These are phyloP conservation scores for Colletotrichum acutatum DNA, from an alignment of 2,329 filamentous ascomycete genomes.

Conservation along the genomic window DNA sequence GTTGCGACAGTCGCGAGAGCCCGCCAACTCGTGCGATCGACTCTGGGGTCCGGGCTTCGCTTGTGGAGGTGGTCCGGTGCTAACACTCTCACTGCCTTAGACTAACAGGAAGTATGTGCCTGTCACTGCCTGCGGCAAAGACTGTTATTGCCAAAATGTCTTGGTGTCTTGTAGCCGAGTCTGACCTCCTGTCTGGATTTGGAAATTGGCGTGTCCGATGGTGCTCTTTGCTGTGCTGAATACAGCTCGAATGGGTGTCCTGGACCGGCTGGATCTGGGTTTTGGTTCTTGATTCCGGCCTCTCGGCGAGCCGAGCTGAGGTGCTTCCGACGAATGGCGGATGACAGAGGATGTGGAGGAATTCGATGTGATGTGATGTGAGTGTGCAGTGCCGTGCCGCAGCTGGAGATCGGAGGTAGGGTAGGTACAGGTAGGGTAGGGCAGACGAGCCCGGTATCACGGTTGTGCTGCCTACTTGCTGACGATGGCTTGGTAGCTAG, in stretches of 20 bases:
- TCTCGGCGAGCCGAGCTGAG: not conserved
- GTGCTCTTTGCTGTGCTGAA: not conserved
- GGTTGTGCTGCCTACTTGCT: conserved; percentile 16
- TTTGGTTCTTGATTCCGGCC: not conserved
- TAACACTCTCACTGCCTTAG: not conserved
- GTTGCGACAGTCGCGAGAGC: not conserved
- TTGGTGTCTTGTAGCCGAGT: not conserved
- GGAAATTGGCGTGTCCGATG: not conserved
- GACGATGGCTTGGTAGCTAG: not conserved
- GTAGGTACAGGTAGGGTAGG: conserved; percentile 12
- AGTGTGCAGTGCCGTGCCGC: conserved; percentile 30
- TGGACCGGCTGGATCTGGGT: not conserved
- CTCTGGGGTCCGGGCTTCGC: conserved; percentile 4
- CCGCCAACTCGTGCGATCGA: conserved; percentile 25
- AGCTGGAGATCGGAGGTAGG: conserved; percentile 24
- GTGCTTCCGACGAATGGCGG: conserved; percentile 3
- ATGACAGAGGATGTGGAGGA: not conserved
- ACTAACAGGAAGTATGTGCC: not conserved
- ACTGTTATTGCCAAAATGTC: not conserved
- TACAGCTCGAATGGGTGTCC: not conserved
- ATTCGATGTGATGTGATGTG: conserved; percentile 27
- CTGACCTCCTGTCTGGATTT: not conserved
- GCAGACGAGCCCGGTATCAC: conserved; percentile 21
- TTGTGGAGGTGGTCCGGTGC: not conserved
- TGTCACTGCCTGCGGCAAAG: not conserved